phyloP scores from a whole-genome alignment of 106 monocot species.

The Dioscorea dumetorum region DNA sequence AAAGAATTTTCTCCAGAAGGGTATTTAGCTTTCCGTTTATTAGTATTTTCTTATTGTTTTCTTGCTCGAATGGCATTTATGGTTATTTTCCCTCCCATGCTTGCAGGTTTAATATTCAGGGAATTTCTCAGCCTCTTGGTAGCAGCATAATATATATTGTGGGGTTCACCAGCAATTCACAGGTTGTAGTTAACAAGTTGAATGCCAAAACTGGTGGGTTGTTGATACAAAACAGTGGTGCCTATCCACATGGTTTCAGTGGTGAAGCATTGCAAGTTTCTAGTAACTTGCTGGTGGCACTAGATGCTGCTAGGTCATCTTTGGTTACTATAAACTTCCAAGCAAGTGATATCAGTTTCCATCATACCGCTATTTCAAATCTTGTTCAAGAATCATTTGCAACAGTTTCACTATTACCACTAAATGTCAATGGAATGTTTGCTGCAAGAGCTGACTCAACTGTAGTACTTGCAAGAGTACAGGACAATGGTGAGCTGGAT shows the following conservation, averaged over 20 bases:
- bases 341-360: slow-evolving; percentile 32
- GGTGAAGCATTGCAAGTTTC: slow-evolving; percentile 44
- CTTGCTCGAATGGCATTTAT: not conserved
- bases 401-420: slow-evolving; percentile 40
- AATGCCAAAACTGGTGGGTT: slow-evolving; percentile 62
- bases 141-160: slow-evolving; percentile 49
- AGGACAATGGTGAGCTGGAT: slow-evolving; percentile 30
- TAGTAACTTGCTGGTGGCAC: slow-evolving; percentile 55
- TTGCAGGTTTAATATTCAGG: slow-evolving; percentile 69
- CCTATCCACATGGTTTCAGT: slow-evolving; percentile 45
- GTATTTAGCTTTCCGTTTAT: slow-evolving; percentile 24
- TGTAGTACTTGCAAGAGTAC: slow-evolving; percentile 40
- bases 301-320: slow-evolving; percentile 60
- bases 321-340: slow-evolving; percentile 46
- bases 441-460: slow-evolving; percentile 42
- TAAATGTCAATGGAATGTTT: slow-evolving; percentile 51
- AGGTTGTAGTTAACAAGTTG: slow-evolving; percentile 51
- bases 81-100: slow-evolving; percentile 7
- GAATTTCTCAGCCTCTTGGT: slow-evolving; percentile 51
- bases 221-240: slow-evolving; percentile 39
- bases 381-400: slow-evolving; percentile 56
- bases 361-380: slow-evolving; percentile 56
- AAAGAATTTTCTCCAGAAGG: slow-evolving; percentile 60
- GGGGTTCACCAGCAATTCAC: slow-evolving; percentile 59
- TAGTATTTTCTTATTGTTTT: not conserved